phyloP scores from a whole-genome alignment of 352 stramenopile genomes.

The Pythium volutum region DNA sequence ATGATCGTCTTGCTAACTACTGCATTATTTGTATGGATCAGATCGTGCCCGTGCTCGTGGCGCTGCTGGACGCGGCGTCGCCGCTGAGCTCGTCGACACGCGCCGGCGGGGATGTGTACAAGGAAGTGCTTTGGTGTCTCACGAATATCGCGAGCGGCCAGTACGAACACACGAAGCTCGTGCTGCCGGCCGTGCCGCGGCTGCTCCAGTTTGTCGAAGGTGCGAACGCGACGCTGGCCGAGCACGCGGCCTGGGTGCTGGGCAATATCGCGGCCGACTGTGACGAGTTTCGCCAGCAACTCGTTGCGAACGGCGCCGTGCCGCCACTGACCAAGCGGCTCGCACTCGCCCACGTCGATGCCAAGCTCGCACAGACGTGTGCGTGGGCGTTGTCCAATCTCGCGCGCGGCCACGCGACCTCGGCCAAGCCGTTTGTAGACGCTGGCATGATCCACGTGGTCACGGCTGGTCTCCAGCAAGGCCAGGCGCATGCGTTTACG shows the following conservation, averaged over 20 bases:
- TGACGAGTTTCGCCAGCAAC: slow-evolving; percentile 77
- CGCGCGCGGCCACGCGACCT: slow-evolving; percentile 69
- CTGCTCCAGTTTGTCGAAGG: slow-evolving; percentile 71
- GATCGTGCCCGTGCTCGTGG: slow-evolving; percentile 73
- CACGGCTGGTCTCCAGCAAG: slow-evolving; percentile 34
- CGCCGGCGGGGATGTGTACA: slow-evolving; percentile 65
- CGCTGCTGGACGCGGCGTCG: slow-evolving; percentile 61
- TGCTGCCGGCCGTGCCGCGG: slow-evolving; percentile 68
- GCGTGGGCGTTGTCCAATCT: slow-evolving; percentile 85
- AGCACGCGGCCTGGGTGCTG: slow-evolving; percentile 78
- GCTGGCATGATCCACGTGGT: slow-evolving; percentile 57
- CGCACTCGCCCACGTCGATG: slow-evolving; percentile 15
- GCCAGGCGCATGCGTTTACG: slow-evolving; percentile 29
- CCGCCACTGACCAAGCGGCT: slow-evolving; percentile 48
- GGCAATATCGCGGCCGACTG: slow-evolving; percentile 86
- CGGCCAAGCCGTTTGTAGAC: slow-evolving; percentile 74
- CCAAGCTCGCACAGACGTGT: slow-evolving; percentile 46
- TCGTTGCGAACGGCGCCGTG: slow-evolving; percentile 64
- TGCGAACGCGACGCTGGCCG: slow-evolving; percentile 52
- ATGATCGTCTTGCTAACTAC: background rate
- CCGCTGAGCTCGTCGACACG: slow-evolving; percentile 61
- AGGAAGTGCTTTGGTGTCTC: slow-evolving; percentile 79
- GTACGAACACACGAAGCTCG: slow-evolving; percentile 81
- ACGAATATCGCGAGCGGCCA: slow-evolving; percentile 82
- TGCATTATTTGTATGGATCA: slow-evolving; percentile 12